Evolutionary conservation across 2,329 filamentous ascomycete species (phyloP).

Genomic region (Trematosphaeria pertusa): DNA sequence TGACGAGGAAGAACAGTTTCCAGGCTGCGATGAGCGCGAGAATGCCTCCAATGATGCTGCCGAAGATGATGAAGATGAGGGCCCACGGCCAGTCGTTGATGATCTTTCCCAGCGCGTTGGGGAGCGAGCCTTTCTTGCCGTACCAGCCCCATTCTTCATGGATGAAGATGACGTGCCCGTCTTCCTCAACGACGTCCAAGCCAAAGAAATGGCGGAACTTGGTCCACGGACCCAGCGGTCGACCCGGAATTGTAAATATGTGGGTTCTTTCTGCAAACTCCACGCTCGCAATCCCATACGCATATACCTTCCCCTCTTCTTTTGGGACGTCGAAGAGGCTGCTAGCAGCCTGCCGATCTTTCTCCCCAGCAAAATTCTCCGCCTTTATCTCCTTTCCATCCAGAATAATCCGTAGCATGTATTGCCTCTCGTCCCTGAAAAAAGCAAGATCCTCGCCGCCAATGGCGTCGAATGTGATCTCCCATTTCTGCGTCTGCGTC

Average conservation of each 20-base stretch:
- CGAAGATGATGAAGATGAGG: conserved; percentile 29
- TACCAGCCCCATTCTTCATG: conserved; percentile 38
- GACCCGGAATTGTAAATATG: conserved; percentile 21
- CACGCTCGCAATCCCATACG: conserved; percentile 33
- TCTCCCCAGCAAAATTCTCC: conserved; percentile 14
- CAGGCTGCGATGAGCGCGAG: conserved; percentile 27
- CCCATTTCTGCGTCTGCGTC: conserved; percentile 31
- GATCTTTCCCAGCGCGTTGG: conserved; percentile 31
- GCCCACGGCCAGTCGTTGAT: conserved; percentile 34
- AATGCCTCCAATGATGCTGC: conserved; percentile 22
- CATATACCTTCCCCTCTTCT: conserved; percentile 26
- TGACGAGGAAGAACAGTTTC: conserved; percentile 25
- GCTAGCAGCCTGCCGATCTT: conserved; percentile 20
- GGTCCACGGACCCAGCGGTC: conserved; percentile 21
- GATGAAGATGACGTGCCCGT: conserved; percentile 37
- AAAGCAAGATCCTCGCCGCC: conserved; percentile 25
- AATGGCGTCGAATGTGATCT: conserved; percentile 38
- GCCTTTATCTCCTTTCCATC: conserved; percentile 23
- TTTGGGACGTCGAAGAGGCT: conserved; percentile 25
- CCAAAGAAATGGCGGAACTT: conserved; percentile 36
- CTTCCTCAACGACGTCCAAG: conserved; percentile 28
- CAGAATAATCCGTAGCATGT: conserved; percentile 35
- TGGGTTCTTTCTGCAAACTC: conserved; percentile 30
- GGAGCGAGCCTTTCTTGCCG: conserved; percentile 40
- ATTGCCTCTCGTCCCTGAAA: conserved; percentile 30